Conservation (phyloP, 192 early-diverging fungal species). For the Coemansia sp. region DNA sequence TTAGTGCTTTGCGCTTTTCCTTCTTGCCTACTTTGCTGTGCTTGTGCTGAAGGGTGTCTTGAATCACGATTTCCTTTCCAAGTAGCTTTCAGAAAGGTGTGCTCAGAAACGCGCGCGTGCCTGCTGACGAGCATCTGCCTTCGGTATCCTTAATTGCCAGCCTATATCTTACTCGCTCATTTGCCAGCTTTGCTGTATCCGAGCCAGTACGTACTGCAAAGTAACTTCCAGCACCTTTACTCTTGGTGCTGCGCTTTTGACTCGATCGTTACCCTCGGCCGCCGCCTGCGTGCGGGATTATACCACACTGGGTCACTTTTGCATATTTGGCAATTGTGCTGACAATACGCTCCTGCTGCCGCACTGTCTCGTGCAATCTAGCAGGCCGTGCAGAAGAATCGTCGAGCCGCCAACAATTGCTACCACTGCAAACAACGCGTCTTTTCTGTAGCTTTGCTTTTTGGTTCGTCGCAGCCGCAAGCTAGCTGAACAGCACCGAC, state of each 20-base stretch:
- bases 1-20: neutral
- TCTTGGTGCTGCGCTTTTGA: neutral
- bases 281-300: neutral
- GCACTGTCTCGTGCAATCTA: neutral
- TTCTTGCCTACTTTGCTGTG: neutral
- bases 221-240: neutral
- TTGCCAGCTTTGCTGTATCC: neutral
- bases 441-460: neutral
- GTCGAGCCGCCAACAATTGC: neutral
- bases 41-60: neutral
- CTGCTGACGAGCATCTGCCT: slow-evolving; percentile 1
- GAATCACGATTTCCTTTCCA: slow-evolving; percentile 3
- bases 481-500: too few relatives aligned
- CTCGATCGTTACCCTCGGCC: neutral
- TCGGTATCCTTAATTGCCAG: slow-evolving; percentile 2
- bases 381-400: neutral
- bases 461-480: neutral
- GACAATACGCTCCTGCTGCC: neutral
- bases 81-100: slow-evolving; percentile 1
- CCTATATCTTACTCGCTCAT: neutral
- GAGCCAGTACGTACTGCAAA: neutral
- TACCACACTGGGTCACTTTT: neutral
- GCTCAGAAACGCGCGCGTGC: slow-evolving; percentile 3
- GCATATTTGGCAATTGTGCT: slow-evolving; percentile 1
- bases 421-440: neutral